Conservation (phyloP, 352 stramenopile genomes). For the Globisporangium camurandrum region DNA sequence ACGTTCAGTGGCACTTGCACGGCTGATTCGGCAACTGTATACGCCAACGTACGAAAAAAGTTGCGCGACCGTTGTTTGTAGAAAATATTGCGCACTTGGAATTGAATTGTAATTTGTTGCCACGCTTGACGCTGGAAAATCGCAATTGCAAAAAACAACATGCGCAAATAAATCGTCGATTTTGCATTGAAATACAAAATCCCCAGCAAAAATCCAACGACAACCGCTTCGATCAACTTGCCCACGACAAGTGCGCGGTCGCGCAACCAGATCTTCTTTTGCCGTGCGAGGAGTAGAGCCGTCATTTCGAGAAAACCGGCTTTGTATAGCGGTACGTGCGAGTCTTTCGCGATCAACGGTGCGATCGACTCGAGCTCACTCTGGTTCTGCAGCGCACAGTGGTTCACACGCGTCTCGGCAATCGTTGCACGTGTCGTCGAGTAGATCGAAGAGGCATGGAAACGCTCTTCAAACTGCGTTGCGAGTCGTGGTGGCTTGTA, state of each 20-base stretch:
- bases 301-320: constrained; percentile 21
- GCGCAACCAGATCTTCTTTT: constrained; percentile 41
- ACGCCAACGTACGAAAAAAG: constrained; percentile 76
- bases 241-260: constrained; percentile 32
- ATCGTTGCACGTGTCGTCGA: constrained; percentile 5
- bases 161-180: constrained; percentile 43
- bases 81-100: constrained; percentile 71
- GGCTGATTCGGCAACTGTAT: constrained; percentile 34
- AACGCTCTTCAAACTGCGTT: constrained; percentile 21
- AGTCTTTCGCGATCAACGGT: constrained; percentile 16
- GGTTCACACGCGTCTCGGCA: constrained; percentile 10
- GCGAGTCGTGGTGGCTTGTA: constrained; percentile 11
- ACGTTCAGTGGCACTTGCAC: constrained; percentile 11
- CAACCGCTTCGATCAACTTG: constrained; percentile 33
- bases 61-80: constrained; percentile 82
- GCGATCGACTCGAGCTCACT: constrained; percentile 7
- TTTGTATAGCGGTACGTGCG: constrained; percentile 11
- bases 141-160: constrained; percentile 38
- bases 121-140: constrained; percentile 49
- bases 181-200: constrained; percentile 40
- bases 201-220: constrained; percentile 70
- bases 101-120: constrained; percentile 60
- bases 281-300: constrained; percentile 22
- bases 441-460: constrained; percentile 16
- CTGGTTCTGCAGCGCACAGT: constrained; percentile 1